Evolutionary conservation across 208 protist genomes (phyloP), one percentile per base, ranked within the genome.

Genomic region (Leishmania tarentolae): DNA sequence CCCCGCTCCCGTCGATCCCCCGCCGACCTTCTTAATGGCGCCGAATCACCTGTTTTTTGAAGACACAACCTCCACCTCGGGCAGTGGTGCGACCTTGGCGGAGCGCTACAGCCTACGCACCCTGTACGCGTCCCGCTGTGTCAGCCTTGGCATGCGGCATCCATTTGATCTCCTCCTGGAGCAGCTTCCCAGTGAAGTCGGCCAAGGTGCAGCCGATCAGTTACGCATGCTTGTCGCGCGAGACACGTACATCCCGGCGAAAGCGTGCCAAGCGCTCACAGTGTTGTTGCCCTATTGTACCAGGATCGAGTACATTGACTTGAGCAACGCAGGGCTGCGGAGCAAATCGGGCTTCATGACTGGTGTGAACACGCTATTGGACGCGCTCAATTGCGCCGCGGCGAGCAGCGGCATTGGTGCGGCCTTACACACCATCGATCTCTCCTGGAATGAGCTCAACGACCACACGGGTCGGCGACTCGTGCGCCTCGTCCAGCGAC

Each of bases 261-360:
- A 83, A 37, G 87, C 85, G 17, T 90, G 83, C 63, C 77, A 86
- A 47, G 83, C 89, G 3, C 75, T 91, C 15, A 65, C 81, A 17
- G 82, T 86, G 61, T 53, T 93, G 46, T 69, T 93, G 44, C 81
- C 81, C 24, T 82, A 86, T 56, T 93, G 83, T 77, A 40, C 83
- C 15, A 8, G 31, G 21, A 46, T 90, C 40, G 85, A 81, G 63
- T 75, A 81, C 63, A 52, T 93, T 8, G 68, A 81, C 44, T 72
- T 93, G 37, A 57, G 72, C 21, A 75, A 70, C 40, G 71, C 85
- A 59, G 86, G 89, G 7, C 80, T 93, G 37, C 73, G 70, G 31
- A 73, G 46, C 19, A 78, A 81, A 31, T 59, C 79, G 6, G 52
- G 63, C 37, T 53, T n/a, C n/a, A 53, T 69, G 63, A 53, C 53